Evolutionary conservation across 169 alveolate species (phyloP).

Genomic region (Cryptosporidium baileyi): DNA sequence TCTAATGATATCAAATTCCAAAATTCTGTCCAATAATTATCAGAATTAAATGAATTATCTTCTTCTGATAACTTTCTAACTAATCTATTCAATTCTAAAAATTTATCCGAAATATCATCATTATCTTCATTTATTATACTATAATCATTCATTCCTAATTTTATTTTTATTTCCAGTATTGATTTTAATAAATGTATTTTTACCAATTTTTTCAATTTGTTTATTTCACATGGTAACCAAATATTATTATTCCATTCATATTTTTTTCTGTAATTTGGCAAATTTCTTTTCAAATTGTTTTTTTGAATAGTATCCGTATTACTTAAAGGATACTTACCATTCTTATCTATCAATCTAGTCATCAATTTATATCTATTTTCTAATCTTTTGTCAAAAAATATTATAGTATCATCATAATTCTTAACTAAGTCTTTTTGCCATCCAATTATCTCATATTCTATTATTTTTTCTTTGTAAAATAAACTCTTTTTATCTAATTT

Average conservation of each 20-base stretch:
- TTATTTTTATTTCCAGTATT: conserved; percentile 16
- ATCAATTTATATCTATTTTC: background rate
- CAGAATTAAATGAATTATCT: background rate
- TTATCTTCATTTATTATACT: background rate
- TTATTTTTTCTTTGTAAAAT: background rate
- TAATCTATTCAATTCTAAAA: conserved; percentile 13
- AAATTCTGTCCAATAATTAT: conserved; percentile 60
- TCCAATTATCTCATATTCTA: background rate
- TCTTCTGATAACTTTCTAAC: background rate
- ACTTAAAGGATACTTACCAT: conserved; percentile 41
- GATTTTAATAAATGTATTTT: conserved; percentile 30
- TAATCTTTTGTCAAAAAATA: background rate
- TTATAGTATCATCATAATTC: background rate
- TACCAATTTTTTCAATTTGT: conserved; percentile 12
- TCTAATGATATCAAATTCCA: conserved; percentile 57
- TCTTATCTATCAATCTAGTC: conserved; percentile 15
- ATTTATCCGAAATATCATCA: conserved; percentile 3
- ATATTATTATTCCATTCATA: conserved; percentile 59
- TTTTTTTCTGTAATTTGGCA: conserved; percentile 55
- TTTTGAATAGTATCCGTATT: conserved; percentile 23
- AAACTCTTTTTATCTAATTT: background rate
- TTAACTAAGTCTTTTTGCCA: conserved; percentile 55
- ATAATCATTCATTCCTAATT: background rate
- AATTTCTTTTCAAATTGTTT: conserved; percentile 15
- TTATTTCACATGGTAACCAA: conserved; percentile 50